Evolutionary conservation across 1,284 basidiomycete species (phyloP).

Genomic region (Cutaneotrichosporon mucoides): DNA sequence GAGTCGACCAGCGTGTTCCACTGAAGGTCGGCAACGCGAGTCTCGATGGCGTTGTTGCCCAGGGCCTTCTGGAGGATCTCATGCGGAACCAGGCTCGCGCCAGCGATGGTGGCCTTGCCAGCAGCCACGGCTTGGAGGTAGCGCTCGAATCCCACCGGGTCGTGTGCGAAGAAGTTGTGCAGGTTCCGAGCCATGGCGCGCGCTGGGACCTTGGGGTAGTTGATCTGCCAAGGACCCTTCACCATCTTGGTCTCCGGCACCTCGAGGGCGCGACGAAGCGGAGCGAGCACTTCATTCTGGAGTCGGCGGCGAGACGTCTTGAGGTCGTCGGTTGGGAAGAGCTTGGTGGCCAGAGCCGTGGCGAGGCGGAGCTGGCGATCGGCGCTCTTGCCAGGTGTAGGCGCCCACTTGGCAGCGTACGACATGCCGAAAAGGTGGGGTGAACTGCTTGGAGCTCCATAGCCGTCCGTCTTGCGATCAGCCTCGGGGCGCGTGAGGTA

Average conservation of each 20-base stretch:
- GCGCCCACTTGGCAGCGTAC: conserved; percentile 66
- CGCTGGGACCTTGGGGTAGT: conserved; percentile 60
- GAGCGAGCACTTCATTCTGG: conserved; percentile 49
- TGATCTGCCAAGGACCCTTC: conserved; percentile 42
- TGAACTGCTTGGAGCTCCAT: conserved; percentile 18
- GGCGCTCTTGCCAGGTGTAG: conserved; percentile 57
- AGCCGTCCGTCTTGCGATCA: conserved; percentile 23
- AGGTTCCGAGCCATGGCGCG: conserved; percentile 60
- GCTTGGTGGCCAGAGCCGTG: conserved; percentile 58
- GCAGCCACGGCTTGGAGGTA: conserved; percentile 58
- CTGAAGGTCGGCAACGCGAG: conserved; percentile 57
- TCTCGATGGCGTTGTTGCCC: conserved; percentile 14
- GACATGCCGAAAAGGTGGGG: conserved; percentile 53
- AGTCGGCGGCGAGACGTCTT: conserved; percentile 42
- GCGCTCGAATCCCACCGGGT: conserved; percentile 56
- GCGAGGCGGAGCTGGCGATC: conserved; percentile 62
- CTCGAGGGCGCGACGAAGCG: conserved; percentile 53
- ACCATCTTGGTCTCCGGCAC: conserved; percentile 63
- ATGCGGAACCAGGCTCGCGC: conserved; percentile 32
- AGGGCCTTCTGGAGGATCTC: conserved; percentile 23
- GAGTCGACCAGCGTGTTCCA: conserved; percentile 60
- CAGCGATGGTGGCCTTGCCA: conserved; percentile 44
- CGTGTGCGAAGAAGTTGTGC: conserved; percentile 57
- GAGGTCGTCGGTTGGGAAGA: conserved; percentile 45
- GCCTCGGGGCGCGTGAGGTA: conserved; percentile 28